Conservation (phyloP, 805 yeast genomes). For the Myxozyma sirexii region DNA sequence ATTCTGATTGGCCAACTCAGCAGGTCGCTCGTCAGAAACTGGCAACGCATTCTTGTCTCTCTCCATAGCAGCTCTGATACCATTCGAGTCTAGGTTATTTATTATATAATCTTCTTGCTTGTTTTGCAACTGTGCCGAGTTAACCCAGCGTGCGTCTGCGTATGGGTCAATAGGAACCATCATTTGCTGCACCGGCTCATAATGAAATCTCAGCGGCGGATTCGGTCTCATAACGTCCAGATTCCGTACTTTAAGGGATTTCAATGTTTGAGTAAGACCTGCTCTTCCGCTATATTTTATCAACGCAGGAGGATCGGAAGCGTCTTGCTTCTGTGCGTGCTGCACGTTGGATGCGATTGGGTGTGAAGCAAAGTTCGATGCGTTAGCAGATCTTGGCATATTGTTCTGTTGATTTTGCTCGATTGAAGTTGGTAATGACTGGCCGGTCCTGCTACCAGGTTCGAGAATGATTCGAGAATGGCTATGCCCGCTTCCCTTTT, state of each 20-base stretch:
- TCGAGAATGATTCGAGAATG: too few species aligned
- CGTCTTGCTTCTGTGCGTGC: too few species aligned
- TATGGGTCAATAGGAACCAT: conserved; percentile 11
- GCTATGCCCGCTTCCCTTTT: too few species aligned
- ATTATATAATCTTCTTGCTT: neutral
- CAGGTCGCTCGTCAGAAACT: too few species aligned
- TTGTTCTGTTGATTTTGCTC: too few species aligned
- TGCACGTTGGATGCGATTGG: neutral
- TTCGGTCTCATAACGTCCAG: conserved; percentile 18
- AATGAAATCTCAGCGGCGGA: conserved; percentile 22
- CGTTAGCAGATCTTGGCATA: neutral
- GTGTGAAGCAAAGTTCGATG: neutral
- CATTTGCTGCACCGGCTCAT: conserved; percentile 14
- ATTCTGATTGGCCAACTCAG: neutral
- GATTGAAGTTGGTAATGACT: too few species aligned
- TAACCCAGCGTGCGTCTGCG: neutral
- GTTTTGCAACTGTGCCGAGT: neutral
- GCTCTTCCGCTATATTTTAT: neutral
- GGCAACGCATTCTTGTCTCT: conserved; percentile 5
- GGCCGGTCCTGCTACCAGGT: too few species aligned
- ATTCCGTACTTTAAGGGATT: conserved; percentile 22
- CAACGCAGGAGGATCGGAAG: neutral
- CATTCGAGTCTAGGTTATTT: conserved; percentile 9
- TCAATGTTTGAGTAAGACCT: conserved; percentile 8
- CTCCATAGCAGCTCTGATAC: conserved; percentile 17